Base-by-base conservation (phyloP, 2,329 filamentous ascomycete genomes). In the Penicillium oxalicum region DNA sequence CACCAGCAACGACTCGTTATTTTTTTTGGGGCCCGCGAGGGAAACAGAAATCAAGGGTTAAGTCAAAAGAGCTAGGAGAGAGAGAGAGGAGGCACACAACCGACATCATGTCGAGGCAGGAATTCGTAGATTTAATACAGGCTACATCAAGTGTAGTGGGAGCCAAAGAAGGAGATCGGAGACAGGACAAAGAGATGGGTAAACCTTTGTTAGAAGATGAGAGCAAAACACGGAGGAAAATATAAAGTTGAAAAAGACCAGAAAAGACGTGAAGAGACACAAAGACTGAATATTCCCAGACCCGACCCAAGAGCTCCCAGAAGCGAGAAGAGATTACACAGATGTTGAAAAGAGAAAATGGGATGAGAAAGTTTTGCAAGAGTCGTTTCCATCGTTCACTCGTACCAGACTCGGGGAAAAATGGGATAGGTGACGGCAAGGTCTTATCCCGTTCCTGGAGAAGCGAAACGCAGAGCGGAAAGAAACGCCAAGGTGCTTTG, bases 301-400 rank as follows among this genome's bases (percentile, higher is more conserved):
- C 63, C 43, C 64, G 66, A 59, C 64, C 66, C 66, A 66, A 65
- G 11, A 58, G 62, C 61, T 66, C 66, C 64, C 63, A 59, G 56
- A 59, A 55, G 60, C 65, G 62, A 69, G 65, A 65, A 68, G 61
- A 69, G 65, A 69, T 67, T 69, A 70, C 66, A 69, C 63, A 64
- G 57, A 62, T 61, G 59, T 63, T 59, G 61, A 59, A 56, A 57
- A 61, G 57, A 60, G 32, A 49, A 60, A 61, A 56, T 56, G 57
- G 51, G 55, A 55, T 50, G 46, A 53, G 49, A 52, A 59, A 58
- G 29, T 5, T 32, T 51, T 49, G 53, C 52, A 36, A 57, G 54
- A 55, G 45, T 51, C 47, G 54, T 43, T 29, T 47, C 54, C 43
- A 33, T 48, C 47, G 47, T 45, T 50, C 35, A 33, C 39, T 38